phyloP scores from a whole-genome alignment of 2,329 filamentous ascomycete species.

The Colletotrichum sp. region DNA sequence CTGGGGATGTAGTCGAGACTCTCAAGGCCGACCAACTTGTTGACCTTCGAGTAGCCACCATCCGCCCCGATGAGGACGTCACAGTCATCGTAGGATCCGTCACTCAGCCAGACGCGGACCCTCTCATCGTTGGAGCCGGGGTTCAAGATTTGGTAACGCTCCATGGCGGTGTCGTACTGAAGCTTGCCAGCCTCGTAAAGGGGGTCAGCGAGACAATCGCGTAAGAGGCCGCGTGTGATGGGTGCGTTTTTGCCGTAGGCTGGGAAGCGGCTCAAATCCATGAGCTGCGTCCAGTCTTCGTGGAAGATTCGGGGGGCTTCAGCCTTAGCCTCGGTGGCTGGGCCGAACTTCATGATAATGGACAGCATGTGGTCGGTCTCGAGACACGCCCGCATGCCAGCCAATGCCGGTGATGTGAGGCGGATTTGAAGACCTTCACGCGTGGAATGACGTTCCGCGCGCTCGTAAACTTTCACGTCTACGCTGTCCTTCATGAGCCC shows the following conservation, averaged over 20 bases:
- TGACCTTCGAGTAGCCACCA: neutral
- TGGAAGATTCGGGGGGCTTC: neutral
- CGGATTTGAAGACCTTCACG: neutral
- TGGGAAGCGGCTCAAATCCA: neutral
- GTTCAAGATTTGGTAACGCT: neutral
- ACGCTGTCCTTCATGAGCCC: neutral
- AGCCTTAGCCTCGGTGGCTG: neutral
- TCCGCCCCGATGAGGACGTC: neutral
- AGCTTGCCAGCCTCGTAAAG: neutral
- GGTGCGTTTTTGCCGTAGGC: neutral
- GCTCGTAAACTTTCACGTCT: neutral
- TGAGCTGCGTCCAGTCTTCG: neutral
- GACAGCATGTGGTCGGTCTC: neutral
- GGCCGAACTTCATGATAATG: neutral
- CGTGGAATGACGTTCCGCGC: neutral
- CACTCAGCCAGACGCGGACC: neutral
- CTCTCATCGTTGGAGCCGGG: neutral
- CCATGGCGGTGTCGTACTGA: neutral
- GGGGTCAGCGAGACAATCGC: neutral
- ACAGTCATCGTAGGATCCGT: neutral
- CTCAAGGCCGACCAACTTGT: neutral
- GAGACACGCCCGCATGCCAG: neutral
- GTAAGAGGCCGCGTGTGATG: neutral
- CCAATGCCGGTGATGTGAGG: neutral
- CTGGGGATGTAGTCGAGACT: neutral